Evolutionary conservation across 768 basidiomycete species (phyloP), one percentile per base, ranked within the genome.

Genomic region (Phaeotremella fagi): DNA sequence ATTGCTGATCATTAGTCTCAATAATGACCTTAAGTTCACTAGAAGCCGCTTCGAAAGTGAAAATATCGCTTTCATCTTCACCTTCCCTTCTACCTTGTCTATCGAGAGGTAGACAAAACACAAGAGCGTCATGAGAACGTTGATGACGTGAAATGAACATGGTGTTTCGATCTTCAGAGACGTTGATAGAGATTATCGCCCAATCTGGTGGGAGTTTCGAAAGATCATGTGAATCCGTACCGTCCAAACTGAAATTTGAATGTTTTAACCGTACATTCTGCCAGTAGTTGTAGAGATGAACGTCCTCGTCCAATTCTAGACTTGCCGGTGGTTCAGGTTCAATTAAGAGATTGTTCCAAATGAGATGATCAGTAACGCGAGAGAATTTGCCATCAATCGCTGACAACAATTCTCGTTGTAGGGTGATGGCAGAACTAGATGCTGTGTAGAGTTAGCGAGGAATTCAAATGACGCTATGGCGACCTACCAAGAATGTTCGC

Each of bases 351-450:
- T 77, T 2, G 75, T 87, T 88, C 90, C 90, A 95, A 50, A 79
- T 78, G 23, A 87, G 70, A 65, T 94, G 90, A 58, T 90, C 85
- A 15, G 59, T 60, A 6, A 69, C 54, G 2, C 71, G 29, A 12
- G 77, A 68, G 53, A 86, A 82, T 69, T 95, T 95, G 65, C 82
- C 74, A 1, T 81, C 79, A 45, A 92, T 85, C 15, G 82, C 82
- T 59, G 94, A 90, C 15, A 91, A 72, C 78, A 97, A 82, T 68
- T 98, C 94, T 16, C 89, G 81, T 7, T 84, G 83, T 1, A 95
- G 78, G 0, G 89, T 90, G 41, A 91, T 81, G 3, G 87, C 82
- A 0, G 84, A 78, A 2, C 85, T 84, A 14, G 80, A 77, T 71
- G 94, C 92, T 94, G 59, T 7, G 1, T 24, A 35, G 20, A 25